Percentiles rank a stretch among this genome's conserved stretches.
phyloP scores from a whole-genome alignment of 1,284 basidiomycete genomes.

The Hymenochaete sp. region DNA sequence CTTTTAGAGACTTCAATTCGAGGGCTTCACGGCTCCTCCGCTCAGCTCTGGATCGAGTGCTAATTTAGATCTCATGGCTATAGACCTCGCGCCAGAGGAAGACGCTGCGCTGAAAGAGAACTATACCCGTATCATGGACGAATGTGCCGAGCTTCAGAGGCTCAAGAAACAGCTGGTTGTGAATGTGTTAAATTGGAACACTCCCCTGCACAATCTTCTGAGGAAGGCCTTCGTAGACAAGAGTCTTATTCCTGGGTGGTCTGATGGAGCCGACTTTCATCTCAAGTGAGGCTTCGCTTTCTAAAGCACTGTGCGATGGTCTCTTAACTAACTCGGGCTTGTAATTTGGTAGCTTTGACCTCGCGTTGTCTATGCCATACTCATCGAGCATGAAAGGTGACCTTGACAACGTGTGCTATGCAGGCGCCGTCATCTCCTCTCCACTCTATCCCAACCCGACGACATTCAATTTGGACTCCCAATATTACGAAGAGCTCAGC shows the following conservation, averaged over 20 bases:
- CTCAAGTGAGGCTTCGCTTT: constrained; percentile 2
- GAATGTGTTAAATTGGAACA: constrained; percentile 2
- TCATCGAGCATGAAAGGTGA: background rate
- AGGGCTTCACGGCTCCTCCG: too few species aligned
- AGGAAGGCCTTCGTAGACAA: constrained; percentile 4
- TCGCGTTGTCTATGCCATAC: constrained; percentile 3
- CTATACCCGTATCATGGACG: constrained; percentile 3
- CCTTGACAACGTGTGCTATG: background rate
- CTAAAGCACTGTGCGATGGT: background rate
- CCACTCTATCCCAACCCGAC: constrained; percentile 8
- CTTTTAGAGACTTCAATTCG: too few species aligned
- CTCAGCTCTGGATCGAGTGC: too few species aligned
- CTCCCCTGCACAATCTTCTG: constrained; percentile 2
- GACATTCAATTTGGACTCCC: constrained; percentile 5
- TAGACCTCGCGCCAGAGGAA: constrained; percentile 3
- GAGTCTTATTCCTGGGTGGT: background rate
- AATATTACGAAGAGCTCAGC: constrained; percentile 5
- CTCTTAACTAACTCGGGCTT: background rate
- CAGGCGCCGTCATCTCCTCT: background rate
- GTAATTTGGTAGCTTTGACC: background rate
- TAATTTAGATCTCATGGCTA: background rate
- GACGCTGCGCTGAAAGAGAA: constrained; percentile 1
- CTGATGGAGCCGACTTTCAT: background rate
- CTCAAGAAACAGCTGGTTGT: background rate
- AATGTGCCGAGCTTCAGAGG: background rate